phyloP scores from a whole-genome alignment of 2,329 filamentous ascomycete species.

The Phaeosphaeriaceae sp. region DNA sequence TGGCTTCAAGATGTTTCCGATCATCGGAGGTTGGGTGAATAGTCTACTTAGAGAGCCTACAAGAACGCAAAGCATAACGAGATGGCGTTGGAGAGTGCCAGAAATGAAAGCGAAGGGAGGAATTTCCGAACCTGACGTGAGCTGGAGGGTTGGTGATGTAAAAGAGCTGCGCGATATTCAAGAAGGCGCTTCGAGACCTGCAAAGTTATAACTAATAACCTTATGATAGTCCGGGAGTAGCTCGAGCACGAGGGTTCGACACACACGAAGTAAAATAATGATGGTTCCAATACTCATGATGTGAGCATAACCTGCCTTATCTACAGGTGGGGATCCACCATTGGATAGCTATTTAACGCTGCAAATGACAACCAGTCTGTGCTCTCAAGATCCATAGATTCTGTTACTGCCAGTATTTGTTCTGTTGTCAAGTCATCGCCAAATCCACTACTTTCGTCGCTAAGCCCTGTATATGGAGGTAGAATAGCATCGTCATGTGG shows the following conservation, averaged over 20 bases:
- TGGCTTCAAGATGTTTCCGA: constrained; percentile 68
- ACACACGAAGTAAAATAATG: neutral
- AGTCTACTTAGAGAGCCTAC: constrained; percentile 52
- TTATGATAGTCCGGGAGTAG: neutral
- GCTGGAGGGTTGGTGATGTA: constrained; percentile 54
- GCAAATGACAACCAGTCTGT: constrained; percentile 58
- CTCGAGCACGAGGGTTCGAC: neutral
- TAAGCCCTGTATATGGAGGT: constrained; percentile 23
- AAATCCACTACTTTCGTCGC: constrained; percentile 32
- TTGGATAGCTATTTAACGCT: constrained; percentile 50
- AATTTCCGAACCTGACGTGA: constrained; percentile 55
- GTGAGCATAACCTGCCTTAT: neutral
- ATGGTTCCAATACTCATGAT: neutral
- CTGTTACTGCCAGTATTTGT: constrained; percentile 57
- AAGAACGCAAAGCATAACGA: constrained; percentile 51
- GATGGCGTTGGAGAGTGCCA: constrained; percentile 61
- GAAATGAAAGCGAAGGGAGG: constrained; percentile 31
- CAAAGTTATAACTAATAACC: constrained; percentile 22
- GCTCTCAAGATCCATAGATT: constrained; percentile 54
- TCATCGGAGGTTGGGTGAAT: constrained; percentile 62
- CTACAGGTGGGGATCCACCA: constrained; percentile 20
- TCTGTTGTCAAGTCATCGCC: constrained; percentile 52
- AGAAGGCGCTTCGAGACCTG: constrained; percentile 9
- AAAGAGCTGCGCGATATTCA: constrained; percentile 29
- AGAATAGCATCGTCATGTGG: constrained; percentile 15